Evolutionary conservation across 2,329 filamentous ascomycete species (phyloP).

Genomic region (Alternaria postmessia): DNA sequence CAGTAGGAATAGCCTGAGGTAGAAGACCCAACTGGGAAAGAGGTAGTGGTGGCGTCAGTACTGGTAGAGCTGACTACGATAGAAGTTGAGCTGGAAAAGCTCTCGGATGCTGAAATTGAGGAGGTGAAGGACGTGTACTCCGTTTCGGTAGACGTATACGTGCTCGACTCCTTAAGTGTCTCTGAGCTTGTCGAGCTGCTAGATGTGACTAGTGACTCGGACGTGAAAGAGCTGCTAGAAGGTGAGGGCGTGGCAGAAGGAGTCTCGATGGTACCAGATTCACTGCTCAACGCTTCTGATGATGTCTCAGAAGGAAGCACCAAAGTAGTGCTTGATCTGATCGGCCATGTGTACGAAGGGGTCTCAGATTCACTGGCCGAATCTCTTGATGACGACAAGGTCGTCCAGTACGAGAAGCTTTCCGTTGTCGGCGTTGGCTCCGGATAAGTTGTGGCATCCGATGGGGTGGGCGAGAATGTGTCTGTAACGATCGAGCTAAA

Average conservation of each 20-base stretch:
- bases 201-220: no score
- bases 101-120: background rate
- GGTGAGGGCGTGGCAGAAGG: background rate
- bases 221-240: background rate
- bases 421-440: background rate
- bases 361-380: background rate
- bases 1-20: conserved; percentile 5
- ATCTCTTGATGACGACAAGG: background rate
- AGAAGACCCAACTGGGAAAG: conserved; percentile 6
- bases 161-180: background rate
- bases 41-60: conserved; percentile 14
- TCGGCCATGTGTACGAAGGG: background rate
- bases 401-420: background rate
- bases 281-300: conserved; percentile 4
- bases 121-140: background rate
- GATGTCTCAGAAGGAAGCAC: conserved; percentile 1
- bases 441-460: background rate
- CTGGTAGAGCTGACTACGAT: background rate
- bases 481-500: background rate
- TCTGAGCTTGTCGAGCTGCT: background rate
- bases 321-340: background rate
- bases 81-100: background rate
- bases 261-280: background rate
- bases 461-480: background rate
- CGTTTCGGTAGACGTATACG: background rate